phyloP scores from a whole-genome alignment of 805 yeast species.

The Candida oleophila region DNA sequence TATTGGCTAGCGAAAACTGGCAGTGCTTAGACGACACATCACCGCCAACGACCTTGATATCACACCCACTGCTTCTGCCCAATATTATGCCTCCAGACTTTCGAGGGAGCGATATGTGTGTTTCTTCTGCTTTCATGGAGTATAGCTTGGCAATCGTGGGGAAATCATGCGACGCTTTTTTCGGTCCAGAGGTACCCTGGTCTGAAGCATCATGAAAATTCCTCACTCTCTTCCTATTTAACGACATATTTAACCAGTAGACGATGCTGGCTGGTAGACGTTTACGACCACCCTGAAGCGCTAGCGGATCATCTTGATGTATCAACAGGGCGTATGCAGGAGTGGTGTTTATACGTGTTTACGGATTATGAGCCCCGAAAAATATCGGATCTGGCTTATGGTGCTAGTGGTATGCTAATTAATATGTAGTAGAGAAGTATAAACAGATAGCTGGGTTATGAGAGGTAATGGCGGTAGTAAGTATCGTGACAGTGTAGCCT shows the following conservation, averaged over 20 bases:
- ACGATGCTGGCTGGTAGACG: too few species aligned
- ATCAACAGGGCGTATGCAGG: not conserved
- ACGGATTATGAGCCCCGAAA: not conserved
- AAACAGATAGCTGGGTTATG: too few species aligned
- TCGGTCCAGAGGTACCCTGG: not conserved
- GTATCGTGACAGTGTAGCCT: too few species aligned
- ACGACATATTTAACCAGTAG: conserved; percentile 22
- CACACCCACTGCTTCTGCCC: conserved; percentile 64
- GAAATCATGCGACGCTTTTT: conserved; percentile 1
- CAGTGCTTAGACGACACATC: conserved; percentile 72
- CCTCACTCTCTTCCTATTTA: conserved; percentile 27
- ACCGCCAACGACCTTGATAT: conserved; percentile 48
- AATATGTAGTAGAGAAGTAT: too few species aligned
- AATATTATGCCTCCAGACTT: conserved; percentile 25
- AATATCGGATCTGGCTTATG: too few species aligned
- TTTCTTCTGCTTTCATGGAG: conserved; percentile 15
- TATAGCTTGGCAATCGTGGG: conserved; percentile 21
- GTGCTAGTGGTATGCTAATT: too few species aligned
- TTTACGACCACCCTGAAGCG: too few species aligned
- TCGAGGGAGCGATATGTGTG: conserved; percentile 19
- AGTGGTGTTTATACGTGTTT: not conserved
- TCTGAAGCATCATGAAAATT: too few species aligned
- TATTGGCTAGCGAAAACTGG: conserved; percentile 43
- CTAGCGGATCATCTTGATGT: too few species aligned
- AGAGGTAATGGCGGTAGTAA: too few species aligned